Evolutionary conservation across 208 protist genomes (phyloP).

Genomic region (Acanthamoeba castellanii): DNA sequence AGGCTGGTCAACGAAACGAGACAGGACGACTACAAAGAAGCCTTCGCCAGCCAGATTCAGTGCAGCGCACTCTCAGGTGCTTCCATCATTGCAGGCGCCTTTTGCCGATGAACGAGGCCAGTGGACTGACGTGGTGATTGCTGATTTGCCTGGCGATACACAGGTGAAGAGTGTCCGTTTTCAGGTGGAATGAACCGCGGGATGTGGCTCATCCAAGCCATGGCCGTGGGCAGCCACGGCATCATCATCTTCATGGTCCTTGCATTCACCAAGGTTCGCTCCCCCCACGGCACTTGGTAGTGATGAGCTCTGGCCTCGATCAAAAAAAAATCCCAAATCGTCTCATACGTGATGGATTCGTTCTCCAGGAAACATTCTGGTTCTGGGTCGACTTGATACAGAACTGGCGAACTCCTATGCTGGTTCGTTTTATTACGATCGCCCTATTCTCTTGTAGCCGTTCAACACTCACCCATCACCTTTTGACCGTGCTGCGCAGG

Average conservation of each 20-base stretch:
- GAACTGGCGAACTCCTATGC: constrained; percentile 2
- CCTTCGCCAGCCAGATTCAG: background rate
- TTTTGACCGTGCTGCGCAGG: too few species aligned
- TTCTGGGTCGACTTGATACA: background rate
- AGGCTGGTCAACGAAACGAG: background rate
- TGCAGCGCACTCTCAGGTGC: constrained; percentile 4
- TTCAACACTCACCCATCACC: background rate
- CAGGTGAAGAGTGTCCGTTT: constrained; percentile 1
- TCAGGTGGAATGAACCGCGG: background rate
- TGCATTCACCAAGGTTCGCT: background rate
- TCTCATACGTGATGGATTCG: background rate
- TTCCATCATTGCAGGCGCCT: too few species aligned
- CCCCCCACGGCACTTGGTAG: too few species aligned
- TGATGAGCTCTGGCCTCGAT: background rate
- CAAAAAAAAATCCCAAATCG: too few species aligned
- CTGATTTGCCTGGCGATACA: too few species aligned
- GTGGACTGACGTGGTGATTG: background rate
- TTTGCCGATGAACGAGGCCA: too few species aligned
- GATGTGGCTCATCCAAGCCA: constrained; percentile 20
- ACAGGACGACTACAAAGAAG: background rate
- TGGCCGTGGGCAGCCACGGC: constrained; percentile 4
- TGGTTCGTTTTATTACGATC: background rate
- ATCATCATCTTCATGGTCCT: constrained; percentile 35
- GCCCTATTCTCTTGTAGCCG: background rate
- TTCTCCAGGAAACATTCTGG: background rate